phyloP scores from a whole-genome alignment of 2,329 filamentous ascomycete species.

The Stachybotrys echinatus region DNA sequence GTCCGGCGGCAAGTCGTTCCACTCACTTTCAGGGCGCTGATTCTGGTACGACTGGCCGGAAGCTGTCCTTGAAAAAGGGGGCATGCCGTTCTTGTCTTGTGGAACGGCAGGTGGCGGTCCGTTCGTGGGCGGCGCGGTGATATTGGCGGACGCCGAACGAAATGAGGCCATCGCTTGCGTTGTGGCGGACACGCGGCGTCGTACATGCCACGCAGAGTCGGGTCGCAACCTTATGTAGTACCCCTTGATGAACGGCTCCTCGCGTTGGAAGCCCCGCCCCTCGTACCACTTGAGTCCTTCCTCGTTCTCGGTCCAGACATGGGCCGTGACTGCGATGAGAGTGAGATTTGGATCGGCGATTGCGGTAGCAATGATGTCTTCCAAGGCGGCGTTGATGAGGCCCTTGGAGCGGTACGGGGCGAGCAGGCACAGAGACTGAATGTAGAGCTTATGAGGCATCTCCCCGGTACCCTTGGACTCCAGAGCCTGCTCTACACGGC shows the following conservation, averaged over 20 bases:
- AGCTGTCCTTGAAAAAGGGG: constrained; percentile 7
- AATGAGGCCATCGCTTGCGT: constrained; percentile 13
- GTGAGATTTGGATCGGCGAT: constrained; percentile 27
- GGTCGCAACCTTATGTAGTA: constrained; percentile 61
- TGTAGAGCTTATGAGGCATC: constrained; percentile 48
- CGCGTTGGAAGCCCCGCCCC: constrained; percentile 48
- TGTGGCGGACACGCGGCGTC: constrained; percentile 32
- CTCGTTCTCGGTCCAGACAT: constrained; percentile 64
- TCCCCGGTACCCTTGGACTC: constrained; percentile 7
- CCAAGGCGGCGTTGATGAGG: constrained; percentile 51
- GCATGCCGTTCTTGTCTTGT: constrained; percentile 10
- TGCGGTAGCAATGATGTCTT: constrained; percentile 40
- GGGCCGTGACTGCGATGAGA: constrained; percentile 49
- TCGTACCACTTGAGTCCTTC: constrained; percentile 60
- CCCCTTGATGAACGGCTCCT: constrained; percentile 41
- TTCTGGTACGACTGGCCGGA: constrained; percentile 52
- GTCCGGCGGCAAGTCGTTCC: constrained; percentile 61
- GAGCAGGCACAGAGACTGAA: constrained; percentile 58
- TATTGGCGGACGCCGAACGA: constrained; percentile 9
- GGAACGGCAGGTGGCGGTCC: constrained; percentile 10
- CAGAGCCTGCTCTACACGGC: constrained; percentile 46
- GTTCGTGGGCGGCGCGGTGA: constrained; percentile 8
- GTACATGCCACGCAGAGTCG: constrained; percentile 56
- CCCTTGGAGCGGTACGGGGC: constrained; percentile 58
- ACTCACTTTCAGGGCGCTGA: constrained; percentile 52